These are phyloP conservation scores for Hemileccinum impolitum DNA, from an alignment of 768 basidiomycete genomes.

Conservation along the genomic window DNA sequence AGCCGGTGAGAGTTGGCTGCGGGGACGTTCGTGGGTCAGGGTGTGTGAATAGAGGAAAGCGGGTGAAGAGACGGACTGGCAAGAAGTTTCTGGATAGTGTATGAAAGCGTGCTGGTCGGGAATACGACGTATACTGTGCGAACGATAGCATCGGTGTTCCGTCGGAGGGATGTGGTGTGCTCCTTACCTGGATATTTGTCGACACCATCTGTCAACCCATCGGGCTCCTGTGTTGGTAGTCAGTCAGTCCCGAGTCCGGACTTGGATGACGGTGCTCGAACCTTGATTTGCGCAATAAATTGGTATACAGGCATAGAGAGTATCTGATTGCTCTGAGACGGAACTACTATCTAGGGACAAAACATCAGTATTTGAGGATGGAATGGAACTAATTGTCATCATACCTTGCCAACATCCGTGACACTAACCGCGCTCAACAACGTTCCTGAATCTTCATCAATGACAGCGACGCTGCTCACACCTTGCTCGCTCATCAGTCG, in stretches of 20 bases:
- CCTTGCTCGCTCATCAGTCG: conserved; percentile 82
- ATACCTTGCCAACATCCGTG: conserved; percentile 75
- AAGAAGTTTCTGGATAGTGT: conserved; percentile 75
- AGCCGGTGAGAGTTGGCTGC: conserved; percentile 76
- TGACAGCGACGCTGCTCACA: conserved; percentile 77
- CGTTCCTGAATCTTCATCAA: conserved; percentile 60
- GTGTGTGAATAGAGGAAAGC: not conserved
- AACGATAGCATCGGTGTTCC: not conserved
- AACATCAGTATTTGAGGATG: not conserved
- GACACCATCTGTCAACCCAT: conserved; percentile 75
- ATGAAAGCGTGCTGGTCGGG: conserved; percentile 58
- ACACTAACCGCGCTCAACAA: conserved; percentile 78
- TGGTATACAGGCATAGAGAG: conserved; percentile 64
- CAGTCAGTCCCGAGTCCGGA: conserved; percentile 1
- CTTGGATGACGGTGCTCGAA: conserved; percentile 20
- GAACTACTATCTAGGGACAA: conserved; percentile 63
- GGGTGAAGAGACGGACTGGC: conserved; percentile 55
- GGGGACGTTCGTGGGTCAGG: conserved; percentile 3
- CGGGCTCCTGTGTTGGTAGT: conserved; percentile 46
- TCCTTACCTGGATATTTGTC: conserved; percentile 72
- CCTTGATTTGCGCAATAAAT: conserved; percentile 73
- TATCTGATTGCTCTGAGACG: conserved; percentile 77
- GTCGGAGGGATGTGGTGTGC: not conserved
- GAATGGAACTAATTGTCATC: not conserved
- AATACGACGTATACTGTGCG: conserved; percentile 69